Conservation (phyloP, 2,329 filamentous ascomycete species). For the Monilinia aucupariae region DNA sequence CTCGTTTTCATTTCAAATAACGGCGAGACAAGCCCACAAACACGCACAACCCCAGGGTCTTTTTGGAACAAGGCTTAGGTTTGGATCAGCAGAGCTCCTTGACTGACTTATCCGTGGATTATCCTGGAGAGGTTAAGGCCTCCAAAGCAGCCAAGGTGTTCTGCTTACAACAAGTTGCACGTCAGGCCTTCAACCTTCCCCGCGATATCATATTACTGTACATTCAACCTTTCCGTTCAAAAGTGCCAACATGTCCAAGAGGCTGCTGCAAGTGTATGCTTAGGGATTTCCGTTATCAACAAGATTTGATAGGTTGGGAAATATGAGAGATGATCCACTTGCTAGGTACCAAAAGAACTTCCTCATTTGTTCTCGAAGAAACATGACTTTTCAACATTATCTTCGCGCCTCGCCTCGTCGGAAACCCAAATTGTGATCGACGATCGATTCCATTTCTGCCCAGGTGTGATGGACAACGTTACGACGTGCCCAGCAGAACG, state of each 20-base stretch:
- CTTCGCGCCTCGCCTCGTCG: conserved; percentile 7
- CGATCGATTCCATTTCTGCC: conserved; percentile 6
- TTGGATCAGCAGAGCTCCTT: conserved; percentile 13
- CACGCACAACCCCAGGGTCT: background rate
- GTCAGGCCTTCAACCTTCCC: conserved; percentile 10
- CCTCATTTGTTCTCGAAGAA: conserved; percentile 14
- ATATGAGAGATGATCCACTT: background rate
- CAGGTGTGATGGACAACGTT: conserved; percentile 6
- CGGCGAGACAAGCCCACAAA: background rate
- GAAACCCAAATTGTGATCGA: background rate
- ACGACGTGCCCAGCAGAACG: background rate
- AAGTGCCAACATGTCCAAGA: background rate
- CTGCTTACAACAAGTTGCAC: conserved; percentile 10
- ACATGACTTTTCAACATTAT: background rate
- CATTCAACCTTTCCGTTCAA: conserved; percentile 5
- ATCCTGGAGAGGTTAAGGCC: background rate
- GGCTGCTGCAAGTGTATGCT: conserved; percentile 14
- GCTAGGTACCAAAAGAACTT: background rate
- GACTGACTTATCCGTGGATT: background rate
- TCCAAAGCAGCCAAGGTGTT: background rate
- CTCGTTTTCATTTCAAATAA: background rate
- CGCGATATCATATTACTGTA: conserved; percentile 13
- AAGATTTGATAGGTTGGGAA: conserved; percentile 8
- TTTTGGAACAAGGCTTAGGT: background rate
- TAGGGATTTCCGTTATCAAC: conserved; percentile 14